phyloP scores from a whole-genome alignment of 2,329 filamentous ascomycete species.

The Colletotrichum paranaense region DNA sequence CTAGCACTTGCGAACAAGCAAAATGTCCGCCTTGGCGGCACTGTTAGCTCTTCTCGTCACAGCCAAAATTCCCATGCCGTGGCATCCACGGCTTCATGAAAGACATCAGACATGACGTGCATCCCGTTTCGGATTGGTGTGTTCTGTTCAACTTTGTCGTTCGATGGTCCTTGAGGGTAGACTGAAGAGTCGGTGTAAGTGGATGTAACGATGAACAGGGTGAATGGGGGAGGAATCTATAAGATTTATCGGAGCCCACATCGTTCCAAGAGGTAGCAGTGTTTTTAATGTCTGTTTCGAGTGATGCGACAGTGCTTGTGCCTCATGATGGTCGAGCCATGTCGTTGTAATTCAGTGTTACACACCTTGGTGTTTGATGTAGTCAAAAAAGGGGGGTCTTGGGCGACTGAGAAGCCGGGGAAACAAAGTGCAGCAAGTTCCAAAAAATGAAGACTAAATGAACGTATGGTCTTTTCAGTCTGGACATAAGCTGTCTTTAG shows the following conservation, averaged over 20 bases:
- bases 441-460: neutral
- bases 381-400: neutral
- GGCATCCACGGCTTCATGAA: neutral
- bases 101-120: neutral
- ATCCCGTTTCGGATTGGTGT: neutral
- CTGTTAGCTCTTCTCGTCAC: neutral
- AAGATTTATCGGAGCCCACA: neutral
- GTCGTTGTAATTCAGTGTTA: neutral
- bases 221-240: neutral
- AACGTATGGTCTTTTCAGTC: slow-evolving; percentile 1
- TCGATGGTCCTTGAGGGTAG: neutral
- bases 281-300: neutral
- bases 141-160: neutral
- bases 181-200: neutral
- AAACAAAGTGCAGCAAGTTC: neutral
- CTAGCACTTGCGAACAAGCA: neutral
- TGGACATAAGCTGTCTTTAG: slow-evolving; percentile 13
- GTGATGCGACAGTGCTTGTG: neutral
- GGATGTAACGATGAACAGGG: neutral
- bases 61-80: neutral
- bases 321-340: neutral
- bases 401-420: neutral
- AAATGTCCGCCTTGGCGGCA: neutral
- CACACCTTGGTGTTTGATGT: neutral
- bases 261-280: neutral